A percentile compares a stretch with the other conserved stretches of the same genome.
phyloP scores from a whole-genome alignment of 768 basidiomycete species.

The Cystobasidium ongulense region DNA sequence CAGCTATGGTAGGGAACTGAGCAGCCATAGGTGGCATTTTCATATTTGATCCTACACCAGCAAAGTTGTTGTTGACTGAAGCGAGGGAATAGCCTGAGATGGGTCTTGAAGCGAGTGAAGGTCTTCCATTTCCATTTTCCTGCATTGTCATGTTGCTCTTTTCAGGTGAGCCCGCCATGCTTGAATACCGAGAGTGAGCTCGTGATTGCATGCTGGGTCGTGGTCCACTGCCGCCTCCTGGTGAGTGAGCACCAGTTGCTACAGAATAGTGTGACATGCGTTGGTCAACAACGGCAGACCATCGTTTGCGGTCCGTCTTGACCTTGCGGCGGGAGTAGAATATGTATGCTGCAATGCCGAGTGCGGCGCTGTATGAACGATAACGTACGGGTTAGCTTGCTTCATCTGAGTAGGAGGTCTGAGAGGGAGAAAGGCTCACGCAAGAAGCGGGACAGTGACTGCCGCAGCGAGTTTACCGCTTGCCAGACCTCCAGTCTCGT shows the following conservation, averaged over 20 bases:
- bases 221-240: not conserved
- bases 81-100: not conserved
- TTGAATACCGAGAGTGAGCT: not conserved
- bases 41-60: slow-evolving; percentile 13
- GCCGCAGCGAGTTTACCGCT: slow-evolving; percentile 32
- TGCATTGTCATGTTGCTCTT: not conserved
- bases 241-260: not conserved
- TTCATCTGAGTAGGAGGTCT: no score
- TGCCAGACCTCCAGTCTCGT: not conserved
- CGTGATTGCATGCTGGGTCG: not conserved
- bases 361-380: not conserved
- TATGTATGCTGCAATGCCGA: slow-evolving; percentile 25
- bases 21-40: slow-evolving; percentile 6
- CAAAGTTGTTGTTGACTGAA: slow-evolving; percentile 13
- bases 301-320: slow-evolving; percentile 25
- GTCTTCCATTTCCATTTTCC: not conserved
- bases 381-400: not conserved
- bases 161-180: not conserved
- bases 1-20: not conserved
- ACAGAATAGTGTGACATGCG: slow-evolving; percentile 11
- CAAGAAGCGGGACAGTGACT: slow-evolving; percentile 30
- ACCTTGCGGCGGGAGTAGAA: slow-evolving; percentile 27
- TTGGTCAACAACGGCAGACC: slow-evolving; percentile 27
- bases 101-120: slow-evolving; percentile 6
- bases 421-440: not conserved